Evolutionary conservation across 495 filamentous ascomycete genomes (phyloP).

Genomic region (Pseudotulostoma volvatum): DNA sequence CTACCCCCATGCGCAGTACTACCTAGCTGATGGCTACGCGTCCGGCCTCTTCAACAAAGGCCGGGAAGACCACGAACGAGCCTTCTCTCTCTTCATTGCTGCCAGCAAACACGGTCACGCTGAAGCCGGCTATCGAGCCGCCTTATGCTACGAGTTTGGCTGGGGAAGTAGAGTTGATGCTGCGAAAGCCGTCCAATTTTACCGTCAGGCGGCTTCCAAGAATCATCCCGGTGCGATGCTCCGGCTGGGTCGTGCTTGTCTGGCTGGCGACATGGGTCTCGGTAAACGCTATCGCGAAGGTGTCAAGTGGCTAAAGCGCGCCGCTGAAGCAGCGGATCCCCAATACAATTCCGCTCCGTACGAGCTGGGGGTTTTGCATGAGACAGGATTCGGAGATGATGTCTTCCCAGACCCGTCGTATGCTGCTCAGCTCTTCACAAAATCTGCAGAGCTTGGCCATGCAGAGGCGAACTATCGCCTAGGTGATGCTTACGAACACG

Average conservation of each 20-base stretch:
- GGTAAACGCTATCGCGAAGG: constrained; percentile 80
- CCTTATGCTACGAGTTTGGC: constrained; percentile 92
- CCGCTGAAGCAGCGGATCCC: constrained; percentile 68
- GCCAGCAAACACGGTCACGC: constrained; percentile 96
- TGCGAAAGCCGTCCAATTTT: constrained; percentile 83
- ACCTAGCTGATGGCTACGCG: constrained; percentile 83
- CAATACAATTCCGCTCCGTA: constrained; percentile 92
- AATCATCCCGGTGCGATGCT: constrained; percentile 91
- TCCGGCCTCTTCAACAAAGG: constrained; percentile 91
- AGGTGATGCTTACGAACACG: constrained; percentile 95
- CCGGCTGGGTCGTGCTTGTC: constrained; percentile 75
- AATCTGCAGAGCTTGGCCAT: constrained; percentile 84
- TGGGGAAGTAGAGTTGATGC: constrained; percentile 87
- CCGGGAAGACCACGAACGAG: constrained; percentile 74
- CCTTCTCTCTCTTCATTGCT: constrained; percentile 79
- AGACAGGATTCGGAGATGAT: constrained; percentile 79
- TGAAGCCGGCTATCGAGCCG: constrained; percentile 86
- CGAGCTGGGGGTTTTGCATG: constrained; percentile 75
- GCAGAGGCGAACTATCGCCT: constrained; percentile 68
- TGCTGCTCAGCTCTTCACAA: constrained; percentile 85
- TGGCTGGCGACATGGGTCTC: constrained; percentile 73
- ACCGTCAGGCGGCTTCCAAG: constrained; percentile 77
- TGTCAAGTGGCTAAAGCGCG: constrained; percentile 91
- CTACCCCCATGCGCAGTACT: constrained; percentile 95
- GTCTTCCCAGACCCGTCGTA: constrained; percentile 82